phyloP scores from a whole-genome alignment of 257 asterid genomes.

The Primulina huaijiensis region DNA sequence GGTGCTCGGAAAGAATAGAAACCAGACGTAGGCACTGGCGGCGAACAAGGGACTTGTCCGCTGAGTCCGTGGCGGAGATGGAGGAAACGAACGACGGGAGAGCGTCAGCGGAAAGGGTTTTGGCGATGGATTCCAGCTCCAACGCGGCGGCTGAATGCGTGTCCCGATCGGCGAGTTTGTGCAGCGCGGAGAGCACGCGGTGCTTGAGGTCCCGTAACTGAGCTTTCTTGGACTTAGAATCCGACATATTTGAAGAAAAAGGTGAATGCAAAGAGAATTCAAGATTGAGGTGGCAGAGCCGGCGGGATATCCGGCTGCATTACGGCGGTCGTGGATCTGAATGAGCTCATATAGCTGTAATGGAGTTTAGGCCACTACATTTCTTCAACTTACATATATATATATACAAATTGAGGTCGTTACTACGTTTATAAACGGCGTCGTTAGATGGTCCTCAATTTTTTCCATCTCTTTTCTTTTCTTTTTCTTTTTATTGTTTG shows the following conservation, averaged over 20 bases:
- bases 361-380: not conserved
- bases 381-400: not conserved
- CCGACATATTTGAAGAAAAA: constrained; percentile 35
- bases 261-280: not conserved
- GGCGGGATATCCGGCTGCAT: constrained; percentile 60
- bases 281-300: constrained; percentile 29
- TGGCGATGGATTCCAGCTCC: constrained; percentile 78
- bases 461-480: too few species aligned
- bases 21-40: constrained; percentile 71
- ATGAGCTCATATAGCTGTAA: constrained; percentile 3
- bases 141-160: constrained; percentile 73
- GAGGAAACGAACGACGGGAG: constrained; percentile 65
- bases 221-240: constrained; percentile 38
- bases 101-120: constrained; percentile 46
- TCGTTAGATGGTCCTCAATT: not conserved
- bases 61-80: constrained; percentile 69
- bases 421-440: not conserved
- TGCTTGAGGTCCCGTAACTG: constrained; percentile 77
- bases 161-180: constrained; percentile 90
- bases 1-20: constrained; percentile 61
- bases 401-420: not conserved
- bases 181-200: constrained; percentile 72
- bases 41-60: constrained; percentile 74
- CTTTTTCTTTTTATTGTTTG: too few species aligned
- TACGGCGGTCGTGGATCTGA: constrained; percentile 29